phyloP scores from a whole-genome alignment of 2,329 filamentous ascomycete species.

The Trichoderma lentiforme region DNA sequence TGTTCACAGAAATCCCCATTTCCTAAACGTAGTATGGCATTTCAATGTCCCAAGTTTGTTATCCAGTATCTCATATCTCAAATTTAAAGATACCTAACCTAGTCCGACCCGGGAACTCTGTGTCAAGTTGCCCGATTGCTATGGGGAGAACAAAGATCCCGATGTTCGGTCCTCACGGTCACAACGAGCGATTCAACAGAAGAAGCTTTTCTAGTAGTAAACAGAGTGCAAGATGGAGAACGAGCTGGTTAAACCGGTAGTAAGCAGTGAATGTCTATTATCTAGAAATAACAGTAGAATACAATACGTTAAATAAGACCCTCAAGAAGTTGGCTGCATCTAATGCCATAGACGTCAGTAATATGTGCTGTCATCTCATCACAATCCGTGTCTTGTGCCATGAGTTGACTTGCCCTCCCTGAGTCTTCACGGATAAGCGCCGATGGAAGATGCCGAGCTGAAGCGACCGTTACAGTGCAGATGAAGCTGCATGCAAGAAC shows the following conservation, averaged over 20 bases:
- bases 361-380: not conserved
- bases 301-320: too few species aligned
- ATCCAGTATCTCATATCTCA: too few species aligned
- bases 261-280: too few species aligned
- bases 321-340: too few species aligned
- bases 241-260: fast-evolving
- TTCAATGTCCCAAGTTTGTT: fast-evolving
- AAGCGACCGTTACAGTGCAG: not conserved
- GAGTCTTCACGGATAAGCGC: not conserved
- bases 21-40: not conserved
- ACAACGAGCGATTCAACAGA: too few species aligned
- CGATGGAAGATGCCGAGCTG: not conserved
- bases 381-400: not conserved
- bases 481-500: not conserved
- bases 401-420: not conserved
- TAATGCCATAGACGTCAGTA: not conserved
- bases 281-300: not conserved
- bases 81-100: too few species aligned
- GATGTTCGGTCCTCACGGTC: too few species aligned
- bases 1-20: not conserved
- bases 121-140: not conserved
- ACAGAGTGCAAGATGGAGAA: not conserved
- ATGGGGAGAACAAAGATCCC: too few species aligned
- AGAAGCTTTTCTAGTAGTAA: too few species aligned
- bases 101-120: fast-evolving